Evolutionary conservation across 1,284 basidiomycete species (phyloP), one percentile per base, ranked within the genome.

Genomic region (Ustilago vetiveriae): DNA sequence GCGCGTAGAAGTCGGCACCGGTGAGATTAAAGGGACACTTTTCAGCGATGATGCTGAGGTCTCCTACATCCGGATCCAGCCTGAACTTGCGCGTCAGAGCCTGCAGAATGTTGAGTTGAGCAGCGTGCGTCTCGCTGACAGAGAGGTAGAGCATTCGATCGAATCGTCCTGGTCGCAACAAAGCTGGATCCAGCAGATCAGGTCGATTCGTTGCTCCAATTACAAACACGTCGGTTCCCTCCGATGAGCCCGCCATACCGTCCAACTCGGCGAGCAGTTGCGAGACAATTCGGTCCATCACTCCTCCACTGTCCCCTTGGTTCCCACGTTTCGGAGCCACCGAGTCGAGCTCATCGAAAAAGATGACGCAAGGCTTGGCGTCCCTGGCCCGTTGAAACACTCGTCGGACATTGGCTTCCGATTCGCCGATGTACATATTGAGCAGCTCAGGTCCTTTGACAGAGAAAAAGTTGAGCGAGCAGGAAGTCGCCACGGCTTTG

Each of bases 81-180:
- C 87, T 88, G 85, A 98, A 98, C 82, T 95, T 97, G 56, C 94
- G 85, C 3, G 96, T 98, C 53, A 98, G 84, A 1, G 96, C 94
- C 78, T 90, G 87, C 1, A 98, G 84, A 76, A 98, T 94, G 72
- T 90, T 89, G 33, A 90, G 84, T 79, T 98, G 95, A 2, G 90
- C 91, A 36, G 88, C 86, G 83, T 98, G 90, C 0, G 90, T 92
- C 49, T 90, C 88, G 83, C 90, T 90, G n/a, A 98, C 90, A 23
- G 92, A 92, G 43, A 99, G 87, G 83, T 98, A 99, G 24, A 99
- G 86, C 90, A 98, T 90, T 10, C 93, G 90, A 82, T 99, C 96
- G 84, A 99, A 99, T 65, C 95, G 55, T n/a, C 84, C 84, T 9
- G 84, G 84, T 26, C 84, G 73, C 0, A 84, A 66, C 36, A 84